These are phyloP conservation scores for Termitomyces sp. DNA, from an alignment of 768 basidiomycete species.

Conservation along the genomic window DNA sequence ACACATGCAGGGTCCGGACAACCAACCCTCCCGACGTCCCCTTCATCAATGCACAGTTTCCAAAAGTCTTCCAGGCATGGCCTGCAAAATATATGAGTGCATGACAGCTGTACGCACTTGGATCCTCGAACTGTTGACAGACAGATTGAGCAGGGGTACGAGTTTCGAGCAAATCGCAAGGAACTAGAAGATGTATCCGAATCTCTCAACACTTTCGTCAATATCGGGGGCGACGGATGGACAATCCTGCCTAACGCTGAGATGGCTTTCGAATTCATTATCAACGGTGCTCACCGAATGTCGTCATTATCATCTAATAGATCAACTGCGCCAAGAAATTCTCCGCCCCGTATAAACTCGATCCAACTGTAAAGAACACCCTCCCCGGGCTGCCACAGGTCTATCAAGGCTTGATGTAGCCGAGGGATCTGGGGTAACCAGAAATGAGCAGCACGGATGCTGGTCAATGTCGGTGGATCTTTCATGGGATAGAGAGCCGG, in stretches of 20 bases:
- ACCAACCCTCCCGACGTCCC: conserved; percentile 67
- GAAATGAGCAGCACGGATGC: conserved; percentile 48
- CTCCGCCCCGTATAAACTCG: conserved; percentile 64
- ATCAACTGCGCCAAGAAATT: conserved; percentile 48
- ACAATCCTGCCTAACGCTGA: conserved; percentile 34
- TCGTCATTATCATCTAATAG: conserved; percentile 26
- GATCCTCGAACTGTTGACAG: conserved; percentile 69
- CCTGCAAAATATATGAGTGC: conserved; percentile 82
- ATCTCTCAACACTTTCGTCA: conserved; percentile 42
- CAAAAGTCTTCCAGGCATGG: conserved; percentile 78
- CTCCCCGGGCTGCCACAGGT: conserved; percentile 59
- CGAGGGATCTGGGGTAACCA: conserved; percentile 47
- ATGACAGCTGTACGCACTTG: conserved; percentile 65
- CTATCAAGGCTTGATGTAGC: conserved; percentile 36
- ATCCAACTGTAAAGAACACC: conserved; percentile 66
- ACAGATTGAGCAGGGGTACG: conserved; percentile 76
- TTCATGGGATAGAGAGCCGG: conserved; percentile 52
- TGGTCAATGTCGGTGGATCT: conserved; percentile 47
- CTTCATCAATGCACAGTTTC: conserved; percentile 76
- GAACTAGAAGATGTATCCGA: conserved; percentile 44
- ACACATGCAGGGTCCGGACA: conserved; percentile 81
- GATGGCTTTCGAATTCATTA: conserved; percentile 2
- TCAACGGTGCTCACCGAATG: conserved; percentile 31
- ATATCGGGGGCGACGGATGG: conserved; percentile 51
- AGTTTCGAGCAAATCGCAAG: conserved; percentile 53